Evolutionary conservation across 768 basidiomycete genomes (phyloP), one percentile per base, ranked within the genome.

Genomic region (Tylopilus rubrobrunneus): DNA sequence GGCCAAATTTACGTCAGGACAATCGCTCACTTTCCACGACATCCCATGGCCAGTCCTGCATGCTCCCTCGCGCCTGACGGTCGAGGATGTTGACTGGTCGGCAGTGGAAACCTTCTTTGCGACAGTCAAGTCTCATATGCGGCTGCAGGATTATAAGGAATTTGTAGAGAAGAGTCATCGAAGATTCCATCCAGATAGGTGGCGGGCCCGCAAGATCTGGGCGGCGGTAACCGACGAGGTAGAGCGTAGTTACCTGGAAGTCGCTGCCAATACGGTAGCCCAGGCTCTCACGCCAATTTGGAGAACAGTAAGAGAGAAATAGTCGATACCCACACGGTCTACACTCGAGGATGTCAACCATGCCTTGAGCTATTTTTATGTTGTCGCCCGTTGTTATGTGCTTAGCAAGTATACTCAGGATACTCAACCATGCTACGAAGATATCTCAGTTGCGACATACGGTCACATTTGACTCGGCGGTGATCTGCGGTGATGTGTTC

Each of bases 111-210:
- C 72, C 21, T 92, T 92, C 68, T 92, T 91, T 62, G 67, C 67
- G 15, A 73, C 74, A 6, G 76, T 84, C 27, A 75, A 73, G 59
- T 55, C 58, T 17, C 75, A 78, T 42, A 77, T 89, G 76, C 76
- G 81, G 23, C 50, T 68, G 17, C 80, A 84, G 64, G 85, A 87
- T 46, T 90, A 81, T 69, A 82, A 78, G 62, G 67, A 65, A 2
- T 78, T 91, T 51, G 76, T 92, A 4, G 81, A 87, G 70, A 83
- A 82, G 62, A 86, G 84, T 60, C 80, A 89, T 61, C 77, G 81
- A 39, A 72, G 88, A 48, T 92, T 90, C 66, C 91, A 91, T 60
- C 87, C 88, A 2, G 89, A 92, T 67, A 73, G 86, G 55, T 93
- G 88, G 90, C 75, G 83, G 41, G 82, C 85, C 29, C 76, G 85